Evolutionary conservation across 768 basidiomycete genomes (phyloP).

Genomic region (Wakefieldia striispora): DNA sequence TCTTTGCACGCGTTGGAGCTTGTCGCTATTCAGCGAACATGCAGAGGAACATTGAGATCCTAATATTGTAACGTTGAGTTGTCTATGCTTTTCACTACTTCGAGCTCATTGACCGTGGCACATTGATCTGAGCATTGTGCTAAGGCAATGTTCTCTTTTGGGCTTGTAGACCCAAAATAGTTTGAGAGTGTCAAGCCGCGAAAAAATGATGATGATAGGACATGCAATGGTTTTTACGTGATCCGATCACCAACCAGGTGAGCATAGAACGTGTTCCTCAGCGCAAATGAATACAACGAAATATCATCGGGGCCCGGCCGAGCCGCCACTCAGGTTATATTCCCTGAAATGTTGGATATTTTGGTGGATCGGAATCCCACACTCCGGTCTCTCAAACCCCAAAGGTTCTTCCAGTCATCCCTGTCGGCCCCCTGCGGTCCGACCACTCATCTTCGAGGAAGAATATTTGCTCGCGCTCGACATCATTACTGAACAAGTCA

Average conservation of each 20-base stretch:
- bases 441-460: too few species aligned
- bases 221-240: not conserved
- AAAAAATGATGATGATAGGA: not conserved
- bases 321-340: too few species aligned
- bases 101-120: conserved; percentile 23
- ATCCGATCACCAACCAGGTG: conserved; percentile 1
- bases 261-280: too few species aligned
- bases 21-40: not conserved
- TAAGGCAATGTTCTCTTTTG: not conserved
- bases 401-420: too few species aligned
- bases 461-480: too few species aligned
- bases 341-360: too few species aligned
- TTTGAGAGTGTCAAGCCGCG: not conserved
- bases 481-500: too few species aligned
- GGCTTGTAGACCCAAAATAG: not conserved
- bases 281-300: too few species aligned
- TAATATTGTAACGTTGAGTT: conserved; percentile 24
- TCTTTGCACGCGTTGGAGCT: conserved; percentile 19
- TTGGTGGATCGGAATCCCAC: too few species aligned
- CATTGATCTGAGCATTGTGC: conserved; percentile 19
- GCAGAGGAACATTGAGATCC: not conserved
- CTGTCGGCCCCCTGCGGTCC: too few species aligned
- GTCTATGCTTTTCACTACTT: conserved; percentile 10
- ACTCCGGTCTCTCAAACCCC: too few species aligned
- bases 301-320: too few species aligned